Evolutionary conservation across 1,139 yeast species (phyloP), one percentile per base, ranked within the genome.

Genomic region (Nadsonia commutata): DNA sequence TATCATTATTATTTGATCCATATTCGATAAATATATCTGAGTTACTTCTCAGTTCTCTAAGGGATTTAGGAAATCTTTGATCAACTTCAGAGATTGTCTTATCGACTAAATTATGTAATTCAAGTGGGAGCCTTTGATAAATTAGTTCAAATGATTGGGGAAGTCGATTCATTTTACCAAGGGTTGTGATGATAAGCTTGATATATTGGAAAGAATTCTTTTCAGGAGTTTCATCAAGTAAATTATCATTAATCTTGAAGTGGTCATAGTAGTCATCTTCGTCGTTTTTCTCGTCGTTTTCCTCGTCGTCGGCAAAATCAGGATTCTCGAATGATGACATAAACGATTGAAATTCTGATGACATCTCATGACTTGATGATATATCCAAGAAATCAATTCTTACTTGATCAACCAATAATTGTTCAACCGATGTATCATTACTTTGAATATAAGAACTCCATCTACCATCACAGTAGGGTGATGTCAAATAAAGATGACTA

Each of bases 401-500:
- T 36, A 58, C 53, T 43, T 56, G 56, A 38, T 58, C 60, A 41
- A 56, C 56, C n/a, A 58, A 45, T 21, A 56, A 50, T 43, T 57
- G 56, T 41, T 57, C 61, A 20, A 52, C 44, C 31, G 49, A 52
- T 20, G 55, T 47, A 37, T 57, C 60, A 22, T 50, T 45, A 9
- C 56, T 57, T 19, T 50, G 53, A 5, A 52, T 46, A 42, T 57
- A 59, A 3, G 58, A 47, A 21, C 52, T 53, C 66, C 67, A 64
- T 8, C 64, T 53, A 20, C 47, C 48, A 44, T 56, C 54, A 44
- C 63, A 53, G 50, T 60, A 62, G 4, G 68, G 69, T 48, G 66
- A 58, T 52, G 79, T 81, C 45, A 83, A 66, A 56, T 83, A 88
- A 18, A 86, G 66, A 47, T 84, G 82, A 46, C 71, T 74, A 49